A percentile compares a stretch with the other conserved stretches of the same genome.
These are phyloP conservation scores for Orbilia brochopaga DNA, from an alignment of 2,329 filamentous ascomycete species.

Conservation along the genomic window DNA sequence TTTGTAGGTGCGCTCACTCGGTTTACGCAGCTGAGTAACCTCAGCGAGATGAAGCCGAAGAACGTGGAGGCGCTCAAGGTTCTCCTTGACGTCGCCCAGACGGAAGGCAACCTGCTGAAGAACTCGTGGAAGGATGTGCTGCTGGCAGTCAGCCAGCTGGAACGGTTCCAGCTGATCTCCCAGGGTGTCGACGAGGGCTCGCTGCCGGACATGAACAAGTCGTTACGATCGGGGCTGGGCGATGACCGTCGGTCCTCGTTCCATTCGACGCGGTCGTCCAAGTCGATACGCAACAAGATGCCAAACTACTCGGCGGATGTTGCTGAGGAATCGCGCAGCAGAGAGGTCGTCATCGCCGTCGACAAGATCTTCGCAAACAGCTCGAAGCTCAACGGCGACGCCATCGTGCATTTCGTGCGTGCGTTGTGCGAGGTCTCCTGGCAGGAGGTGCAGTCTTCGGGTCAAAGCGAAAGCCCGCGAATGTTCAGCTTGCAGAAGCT, in stretches of 20 bases:
- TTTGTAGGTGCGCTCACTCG: constrained; percentile 93
- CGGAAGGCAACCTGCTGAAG: constrained; percentile 86
- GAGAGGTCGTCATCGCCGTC: constrained; percentile 89
- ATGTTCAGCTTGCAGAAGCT: constrained; percentile 98
- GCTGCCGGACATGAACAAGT: constrained; percentile 86
- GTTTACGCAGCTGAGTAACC: constrained; percentile 93
- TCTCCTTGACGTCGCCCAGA: constrained; percentile 87
- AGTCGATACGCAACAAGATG: constrained; percentile 59
- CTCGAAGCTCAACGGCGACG: constrained; percentile 87
- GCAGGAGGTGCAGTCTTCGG: constrained; percentile 98
- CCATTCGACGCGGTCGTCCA: constrained; percentile 52
- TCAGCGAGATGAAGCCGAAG: constrained; percentile 93
- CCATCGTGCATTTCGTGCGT: constrained; percentile 92
- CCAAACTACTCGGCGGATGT: constrained; percentile 74
- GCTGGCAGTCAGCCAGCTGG: constrained; percentile 92
- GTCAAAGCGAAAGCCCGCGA: constrained; percentile 90
- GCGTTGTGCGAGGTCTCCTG: constrained; percentile 95
- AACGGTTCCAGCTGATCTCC: constrained; percentile 91
- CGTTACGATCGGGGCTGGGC: constrained; percentile 63
- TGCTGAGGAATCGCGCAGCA: constrained; percentile 87
- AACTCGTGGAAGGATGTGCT: constrained; percentile 95
- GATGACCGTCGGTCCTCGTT: constrained; percentile 51
- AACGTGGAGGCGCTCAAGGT: constrained; percentile 94
- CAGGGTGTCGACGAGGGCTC: constrained; percentile 91
- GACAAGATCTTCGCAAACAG: constrained; percentile 98